Conservation (phyloP, 345 rosid genomes). For the Aurinia saxatilis region DNA sequence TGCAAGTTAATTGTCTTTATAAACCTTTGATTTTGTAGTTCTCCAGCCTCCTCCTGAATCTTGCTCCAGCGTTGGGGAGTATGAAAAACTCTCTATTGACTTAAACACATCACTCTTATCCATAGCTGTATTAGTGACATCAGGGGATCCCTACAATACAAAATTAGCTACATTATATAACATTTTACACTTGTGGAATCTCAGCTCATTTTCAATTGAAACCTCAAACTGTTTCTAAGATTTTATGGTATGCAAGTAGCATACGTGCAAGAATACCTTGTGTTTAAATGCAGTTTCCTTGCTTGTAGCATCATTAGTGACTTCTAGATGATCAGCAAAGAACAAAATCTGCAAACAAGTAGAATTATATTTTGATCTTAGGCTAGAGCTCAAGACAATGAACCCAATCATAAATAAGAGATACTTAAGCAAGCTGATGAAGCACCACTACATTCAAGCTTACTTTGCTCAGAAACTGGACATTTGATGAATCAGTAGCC, state of each 20-base stretch:
- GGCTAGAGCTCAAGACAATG: not conserved
- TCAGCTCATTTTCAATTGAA: too few species aligned
- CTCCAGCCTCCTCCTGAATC: constrained; percentile 75
- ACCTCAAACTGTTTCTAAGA: not conserved
- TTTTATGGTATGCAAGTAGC: not conserved
- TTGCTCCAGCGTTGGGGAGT: constrained; percentile 35
- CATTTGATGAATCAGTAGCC: constrained; percentile 78
- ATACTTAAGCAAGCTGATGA: not conserved
- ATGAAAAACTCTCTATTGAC: constrained; percentile 55
- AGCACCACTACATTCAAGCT: not conserved
- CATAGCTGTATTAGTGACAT: constrained; percentile 3
- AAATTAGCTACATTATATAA: not conserved
- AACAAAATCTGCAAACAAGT: constrained; percentile 50
- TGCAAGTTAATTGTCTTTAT: not conserved
- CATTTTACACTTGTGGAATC: not conserved
- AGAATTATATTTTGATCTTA: not conserved
- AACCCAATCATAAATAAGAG: not conserved
- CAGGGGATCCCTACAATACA: constrained; percentile 31
- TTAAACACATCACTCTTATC: constrained; percentile 34
- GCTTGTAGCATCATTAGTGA: constrained; percentile 29
- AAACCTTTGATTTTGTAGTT: constrained; percentile 69
- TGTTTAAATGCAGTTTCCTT: constrained; percentile 19
- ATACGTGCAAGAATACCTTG: constrained; percentile 32
- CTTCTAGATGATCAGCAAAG: constrained; percentile 41
- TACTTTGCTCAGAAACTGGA: constrained; percentile 69